Conservation (phyloP, 805 yeast species). For the Wickerhamomyces silvicola region DNA sequence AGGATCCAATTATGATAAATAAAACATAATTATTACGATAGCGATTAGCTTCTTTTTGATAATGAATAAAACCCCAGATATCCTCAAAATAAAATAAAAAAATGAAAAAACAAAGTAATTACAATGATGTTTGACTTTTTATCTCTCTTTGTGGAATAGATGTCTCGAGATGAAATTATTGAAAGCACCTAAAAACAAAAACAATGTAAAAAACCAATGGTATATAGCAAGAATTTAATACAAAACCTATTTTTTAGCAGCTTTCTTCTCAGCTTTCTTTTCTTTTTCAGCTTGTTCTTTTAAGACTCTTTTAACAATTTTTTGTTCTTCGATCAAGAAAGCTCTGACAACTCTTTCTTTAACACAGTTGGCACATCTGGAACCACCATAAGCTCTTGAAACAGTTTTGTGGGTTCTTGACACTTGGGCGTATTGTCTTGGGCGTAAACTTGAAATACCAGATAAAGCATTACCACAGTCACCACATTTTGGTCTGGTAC, state of each 20-base stretch:
- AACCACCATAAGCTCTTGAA: slow-evolving; percentile 99
- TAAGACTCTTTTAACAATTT: slow-evolving; percentile 98
- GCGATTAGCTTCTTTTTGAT: too few relatives aligned
- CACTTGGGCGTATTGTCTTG: slow-evolving; percentile 93
- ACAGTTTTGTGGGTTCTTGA: slow-evolving; percentile 98
- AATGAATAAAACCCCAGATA: too few relatives aligned
- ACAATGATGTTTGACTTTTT: too few relatives aligned
- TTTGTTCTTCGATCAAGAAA: slow-evolving; percentile 99
- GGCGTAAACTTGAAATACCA: slow-evolving; percentile 93
- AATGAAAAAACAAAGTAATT: too few relatives aligned
- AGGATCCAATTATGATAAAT: too few relatives aligned
- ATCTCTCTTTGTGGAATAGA: too few relatives aligned
- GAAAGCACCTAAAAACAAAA: slow-evolving; percentile 70
- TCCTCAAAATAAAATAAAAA: too few relatives aligned
- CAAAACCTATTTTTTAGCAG: slow-evolving; percentile 52
- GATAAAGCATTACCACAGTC: slow-evolving; percentile 75
- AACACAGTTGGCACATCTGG: slow-evolving; percentile 96
- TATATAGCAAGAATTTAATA: too few relatives aligned
- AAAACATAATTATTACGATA: too few relatives aligned
- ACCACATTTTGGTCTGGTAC: slow-evolving; percentile 80
- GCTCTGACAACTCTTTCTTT: slow-evolving; percentile 99
- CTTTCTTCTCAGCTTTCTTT: slow-evolving; percentile 50
- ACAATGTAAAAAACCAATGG: too few relatives aligned
- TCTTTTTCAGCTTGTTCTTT: slow-evolving; percentile 93
- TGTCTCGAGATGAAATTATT: too few relatives aligned